phyloP scores from a whole-genome alignment of 257 asterid genomes.

The Lithospermum erythrorhizon region DNA sequence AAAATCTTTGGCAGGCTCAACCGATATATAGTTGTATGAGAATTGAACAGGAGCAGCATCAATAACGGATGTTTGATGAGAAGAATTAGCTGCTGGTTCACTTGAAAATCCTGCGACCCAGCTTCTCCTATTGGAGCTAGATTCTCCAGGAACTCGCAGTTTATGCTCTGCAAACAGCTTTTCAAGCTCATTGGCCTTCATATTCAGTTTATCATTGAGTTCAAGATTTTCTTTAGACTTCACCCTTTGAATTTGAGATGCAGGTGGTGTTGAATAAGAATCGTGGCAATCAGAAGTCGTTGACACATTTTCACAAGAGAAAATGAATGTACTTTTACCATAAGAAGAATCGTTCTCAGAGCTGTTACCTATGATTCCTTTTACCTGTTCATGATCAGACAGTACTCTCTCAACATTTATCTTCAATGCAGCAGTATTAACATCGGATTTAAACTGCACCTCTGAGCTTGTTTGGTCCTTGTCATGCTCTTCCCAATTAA shows the following conservation, averaged over 20 bases:
- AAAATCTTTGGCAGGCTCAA: constrained; percentile 32
- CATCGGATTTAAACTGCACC: neutral
- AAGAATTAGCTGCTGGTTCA: constrained; percentile 29
- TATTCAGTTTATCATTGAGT: constrained; percentile 63
- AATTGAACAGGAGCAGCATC: constrained; percentile 24
- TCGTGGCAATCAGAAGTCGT: constrained; percentile 7
- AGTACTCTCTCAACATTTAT: neutral
- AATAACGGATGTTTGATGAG: constrained; percentile 15
- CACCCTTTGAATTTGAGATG: constrained; percentile 43
- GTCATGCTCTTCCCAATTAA: neutral
- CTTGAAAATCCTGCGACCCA: constrained; percentile 30
- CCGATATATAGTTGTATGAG: constrained; percentile 21
- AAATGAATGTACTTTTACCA: constrained; percentile 16
- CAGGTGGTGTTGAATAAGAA: constrained; percentile 47
- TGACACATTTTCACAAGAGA: constrained; percentile 24
- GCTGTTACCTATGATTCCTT: constrained; percentile 8
- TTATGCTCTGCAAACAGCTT: constrained; percentile 72
- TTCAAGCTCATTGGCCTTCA: constrained; percentile 92
- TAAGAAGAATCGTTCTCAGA: neutral
- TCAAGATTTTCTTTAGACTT: constrained; percentile 76
- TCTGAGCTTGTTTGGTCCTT: neutral
- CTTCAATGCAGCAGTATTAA: constrained; percentile 12
- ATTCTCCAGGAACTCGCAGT: constrained; percentile 56
- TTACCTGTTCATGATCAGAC: constrained; percentile 13
- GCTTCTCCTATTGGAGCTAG: constrained; percentile 35